Evolutionary conservation across 768 basidiomycete genomes (phyloP), one percentile per base, ranked within the genome.

Genomic region (Arthromyces matolae): DNA sequence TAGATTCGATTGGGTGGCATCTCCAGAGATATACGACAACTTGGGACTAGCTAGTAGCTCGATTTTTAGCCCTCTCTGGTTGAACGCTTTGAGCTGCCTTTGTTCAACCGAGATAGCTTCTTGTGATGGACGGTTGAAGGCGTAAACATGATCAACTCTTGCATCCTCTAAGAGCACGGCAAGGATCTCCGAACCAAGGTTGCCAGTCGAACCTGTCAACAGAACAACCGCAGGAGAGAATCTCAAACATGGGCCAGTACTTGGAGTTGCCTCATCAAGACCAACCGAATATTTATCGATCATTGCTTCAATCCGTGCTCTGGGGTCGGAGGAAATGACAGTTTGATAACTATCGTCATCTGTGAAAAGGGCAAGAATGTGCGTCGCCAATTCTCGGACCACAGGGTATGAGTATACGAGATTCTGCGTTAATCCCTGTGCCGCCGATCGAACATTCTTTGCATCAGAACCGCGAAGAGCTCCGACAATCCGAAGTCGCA

Each of bases 61-160:
- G 2, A 22, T 32, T 19, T 54, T 51, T n/a, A 55, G 37, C 3
- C 54, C 57, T 18, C 33, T 32, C 5, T 47, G 36, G 6, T 45
- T 36, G 16, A 56, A 56, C 3, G 29, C 22, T 7, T 18, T 27
- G 8, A 27, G 8, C 10, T 59, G 58, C 3, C 58, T 43, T 4
- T 56, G 34, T 12, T 20, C 9, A 12, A 50, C 35, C 5, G 54
- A 8, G 6, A 14, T 18, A 6, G 8, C 20, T 12, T 10, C 27
- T 14, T 45, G 27, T 3, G 45, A n/a, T n/a, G 29, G 60, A 3
- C 55, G 36, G 24, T 55, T 52, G 19, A 76, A 65, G 1, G 71
- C 70, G 4, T 74, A 75, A 32, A 71, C 54, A n/a, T 60, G 56
- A 31, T 68, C 67, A 3, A 77, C 64, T 46, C 72, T 48, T 36